A percentile compares a stretch with the other conserved stretches of the same genome.
Conservation (phyloP, 768 basidiomycete genomes). For the Termitomyces sp. region DNA sequence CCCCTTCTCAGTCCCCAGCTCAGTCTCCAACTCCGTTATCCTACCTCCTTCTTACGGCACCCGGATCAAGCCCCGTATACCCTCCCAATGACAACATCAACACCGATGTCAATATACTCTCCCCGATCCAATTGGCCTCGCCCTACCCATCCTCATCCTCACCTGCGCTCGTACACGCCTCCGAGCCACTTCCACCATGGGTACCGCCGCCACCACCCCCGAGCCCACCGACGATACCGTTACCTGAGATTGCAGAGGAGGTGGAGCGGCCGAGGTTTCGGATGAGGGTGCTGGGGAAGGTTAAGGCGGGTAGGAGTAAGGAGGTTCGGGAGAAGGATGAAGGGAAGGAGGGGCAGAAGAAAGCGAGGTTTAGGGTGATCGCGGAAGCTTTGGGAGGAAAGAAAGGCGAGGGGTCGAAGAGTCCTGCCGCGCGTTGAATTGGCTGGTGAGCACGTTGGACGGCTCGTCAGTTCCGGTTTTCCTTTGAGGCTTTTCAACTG, state of each 20-base stretch:
- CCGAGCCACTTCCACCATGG: slow-evolving; percentile 14
- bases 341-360: neutral
- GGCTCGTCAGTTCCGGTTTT: slow-evolving; percentile 11
- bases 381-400: neutral
- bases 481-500: too few relatives aligned
- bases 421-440: neutral
- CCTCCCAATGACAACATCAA: neutral
- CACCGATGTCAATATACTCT: neutral
- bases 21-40: neutral
- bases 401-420: neutral
- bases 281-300: slow-evolving; percentile 28
- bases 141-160: neutral
- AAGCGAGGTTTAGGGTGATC: neutral
- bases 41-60: neutral
- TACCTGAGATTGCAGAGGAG: slow-evolving; percentile 14
- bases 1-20: slow-evolving; percentile 2
- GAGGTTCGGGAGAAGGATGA: neutral
- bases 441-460: neutral
- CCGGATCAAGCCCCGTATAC: neutral
- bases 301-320: slow-evolving; percentile 7
- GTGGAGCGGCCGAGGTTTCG: slow-evolving; percentile 1
- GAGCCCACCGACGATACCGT: slow-evolving; percentile 15
- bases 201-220: slow-evolving; percentile 13
- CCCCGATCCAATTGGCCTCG: neutral
- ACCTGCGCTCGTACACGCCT: neutral